Conservation (phyloP, 768 basidiomycete species). For the Mycena floridula region DNA sequence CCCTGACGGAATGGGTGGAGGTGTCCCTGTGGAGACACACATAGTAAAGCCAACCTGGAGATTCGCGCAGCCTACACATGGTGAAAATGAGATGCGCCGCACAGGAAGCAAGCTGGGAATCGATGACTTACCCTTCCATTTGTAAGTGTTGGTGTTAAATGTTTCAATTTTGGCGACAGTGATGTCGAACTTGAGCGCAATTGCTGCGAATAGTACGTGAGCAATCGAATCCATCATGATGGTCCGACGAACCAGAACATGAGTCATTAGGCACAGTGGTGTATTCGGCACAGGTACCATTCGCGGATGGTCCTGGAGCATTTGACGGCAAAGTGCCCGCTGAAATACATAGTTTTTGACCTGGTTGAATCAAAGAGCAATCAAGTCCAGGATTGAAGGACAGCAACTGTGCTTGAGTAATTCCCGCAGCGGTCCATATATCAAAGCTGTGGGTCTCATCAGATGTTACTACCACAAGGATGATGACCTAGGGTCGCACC, state of each 20-base stretch:
- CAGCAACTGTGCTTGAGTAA: constrained; percentile 8
- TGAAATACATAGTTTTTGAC: constrained; percentile 14
- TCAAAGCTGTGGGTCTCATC: constrained; percentile 4
- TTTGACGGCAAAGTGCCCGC: constrained; percentile 10
- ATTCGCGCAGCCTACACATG: constrained; percentile 9
- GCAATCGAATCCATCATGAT: neutral
- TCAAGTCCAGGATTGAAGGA: constrained; percentile 12
- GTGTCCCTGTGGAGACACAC: constrained; percentile 16
- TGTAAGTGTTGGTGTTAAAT: constrained; percentile 13
- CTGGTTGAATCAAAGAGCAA: constrained; percentile 6
- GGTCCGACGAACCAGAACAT: constrained; percentile 6
- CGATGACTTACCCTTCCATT: constrained; percentile 12
- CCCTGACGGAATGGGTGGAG: constrained; percentile 15
- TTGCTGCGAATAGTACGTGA: constrained; percentile 5
- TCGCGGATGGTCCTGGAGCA: constrained; percentile 3
- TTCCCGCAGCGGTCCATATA: constrained; percentile 9
- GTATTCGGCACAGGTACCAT: constrained; percentile 14
- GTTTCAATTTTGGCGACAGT: constrained; percentile 13
- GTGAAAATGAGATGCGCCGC: neutral
- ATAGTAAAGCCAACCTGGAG: constrained; percentile 12
- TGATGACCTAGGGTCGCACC: constrained; percentile 1
- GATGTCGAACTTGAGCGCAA: constrained; percentile 12
- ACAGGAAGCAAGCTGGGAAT: neutral
- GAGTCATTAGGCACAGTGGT: constrained; percentile 7
- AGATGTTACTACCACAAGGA: neutral